A percentile compares a stretch with the other conserved stretches of the same genome.
These are phyloP conservation scores for Ceratocystis papillata DNA, from an alignment of 2,329 filamentous ascomycete genomes.

Conservation along the genomic window DNA sequence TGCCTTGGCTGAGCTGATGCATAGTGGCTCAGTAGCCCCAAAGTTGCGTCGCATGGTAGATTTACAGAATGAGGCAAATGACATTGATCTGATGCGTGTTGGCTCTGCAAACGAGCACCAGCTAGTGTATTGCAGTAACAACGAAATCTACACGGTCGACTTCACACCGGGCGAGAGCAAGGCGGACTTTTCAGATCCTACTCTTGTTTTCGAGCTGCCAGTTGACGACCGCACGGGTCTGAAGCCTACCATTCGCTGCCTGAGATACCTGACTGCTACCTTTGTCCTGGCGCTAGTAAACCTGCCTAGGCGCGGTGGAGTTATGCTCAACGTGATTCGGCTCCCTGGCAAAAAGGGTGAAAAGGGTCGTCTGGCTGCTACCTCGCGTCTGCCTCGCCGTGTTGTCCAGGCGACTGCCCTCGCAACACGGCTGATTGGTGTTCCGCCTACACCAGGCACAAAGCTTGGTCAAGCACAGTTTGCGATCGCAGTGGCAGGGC, in stretches of 20 bases:
- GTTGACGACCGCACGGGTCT: slow-evolving; percentile 36
- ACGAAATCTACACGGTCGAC: slow-evolving; percentile 59
- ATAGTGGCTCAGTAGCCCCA: slow-evolving; percentile 37
- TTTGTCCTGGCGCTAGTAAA: slow-evolving; percentile 51
- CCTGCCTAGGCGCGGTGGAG: slow-evolving; percentile 47
- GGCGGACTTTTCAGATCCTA: slow-evolving; percentile 33
- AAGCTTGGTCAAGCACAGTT: slow-evolving; percentile 59
- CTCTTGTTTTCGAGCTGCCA: slow-evolving; percentile 47
- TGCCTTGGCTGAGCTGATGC: slow-evolving; percentile 61
- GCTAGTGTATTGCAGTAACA: slow-evolving; percentile 67
- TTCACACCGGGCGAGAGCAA: slow-evolving; percentile 39
- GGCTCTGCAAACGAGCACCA: slow-evolving; percentile 52
- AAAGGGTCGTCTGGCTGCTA: slow-evolving; percentile 25
- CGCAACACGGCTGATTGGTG: slow-evolving; percentile 59
- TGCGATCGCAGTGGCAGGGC: slow-evolving; percentile 66
- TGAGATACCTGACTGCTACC: slow-evolving; percentile 48
- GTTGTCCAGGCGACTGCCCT: slow-evolving; percentile 62
- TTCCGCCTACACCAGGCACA: slow-evolving; percentile 28
- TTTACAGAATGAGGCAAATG: slow-evolving; percentile 47
- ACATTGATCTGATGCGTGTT: slow-evolving; percentile 56
- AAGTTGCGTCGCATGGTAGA: slow-evolving; percentile 42
- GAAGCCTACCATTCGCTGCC: slow-evolving; percentile 44
- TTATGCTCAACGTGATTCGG: slow-evolving; percentile 46
- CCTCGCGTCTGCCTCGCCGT: slow-evolving; percentile 30
- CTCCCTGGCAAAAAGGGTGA: slow-evolving; percentile 33